Conservation (phyloP, 2,329 filamentous ascomycete species). For the Akanthomyces uredinophilus region DNA sequence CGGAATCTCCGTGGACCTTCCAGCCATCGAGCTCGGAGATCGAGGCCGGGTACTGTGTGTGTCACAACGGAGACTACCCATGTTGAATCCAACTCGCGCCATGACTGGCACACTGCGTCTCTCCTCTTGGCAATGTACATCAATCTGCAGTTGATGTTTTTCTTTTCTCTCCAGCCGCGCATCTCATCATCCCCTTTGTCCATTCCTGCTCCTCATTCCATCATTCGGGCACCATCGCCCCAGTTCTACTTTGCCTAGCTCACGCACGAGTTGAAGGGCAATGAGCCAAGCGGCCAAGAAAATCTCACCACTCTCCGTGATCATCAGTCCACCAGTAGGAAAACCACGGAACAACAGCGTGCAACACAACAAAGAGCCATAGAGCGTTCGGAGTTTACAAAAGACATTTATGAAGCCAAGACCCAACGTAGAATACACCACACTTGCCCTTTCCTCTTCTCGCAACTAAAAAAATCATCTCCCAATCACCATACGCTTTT, state of each 20-base stretch:
- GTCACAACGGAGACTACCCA: neutral
- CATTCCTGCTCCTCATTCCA: neutral
- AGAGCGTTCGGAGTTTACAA: neutral
- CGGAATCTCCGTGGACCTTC: neutral
- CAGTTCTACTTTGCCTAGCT: neutral
- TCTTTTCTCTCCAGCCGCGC: neutral
- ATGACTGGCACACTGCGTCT: neutral
- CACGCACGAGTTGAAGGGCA: neutral
- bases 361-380: neutral
- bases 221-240: neutral
- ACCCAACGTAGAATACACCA: too few relatives aligned
- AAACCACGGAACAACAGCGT: neutral
- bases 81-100: neutral
- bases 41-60: neutral
- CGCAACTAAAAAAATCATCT: too few relatives aligned
- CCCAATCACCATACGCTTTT: too few relatives aligned
- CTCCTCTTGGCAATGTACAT: too few relatives aligned
- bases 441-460: too few relatives aligned
- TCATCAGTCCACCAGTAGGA: slow-evolving; percentile 13
- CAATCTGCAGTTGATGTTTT: neutral
- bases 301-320: slow-evolving; percentile 11
- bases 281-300: neutral
- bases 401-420: neutral
- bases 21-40: neutral
- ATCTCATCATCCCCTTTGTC: neutral